Percentiles rank a stretch among this genome's conserved stretches.
Conservation (phyloP, 2,329 filamentous ascomycete species). For the Xylaria arbuscula region DNA sequence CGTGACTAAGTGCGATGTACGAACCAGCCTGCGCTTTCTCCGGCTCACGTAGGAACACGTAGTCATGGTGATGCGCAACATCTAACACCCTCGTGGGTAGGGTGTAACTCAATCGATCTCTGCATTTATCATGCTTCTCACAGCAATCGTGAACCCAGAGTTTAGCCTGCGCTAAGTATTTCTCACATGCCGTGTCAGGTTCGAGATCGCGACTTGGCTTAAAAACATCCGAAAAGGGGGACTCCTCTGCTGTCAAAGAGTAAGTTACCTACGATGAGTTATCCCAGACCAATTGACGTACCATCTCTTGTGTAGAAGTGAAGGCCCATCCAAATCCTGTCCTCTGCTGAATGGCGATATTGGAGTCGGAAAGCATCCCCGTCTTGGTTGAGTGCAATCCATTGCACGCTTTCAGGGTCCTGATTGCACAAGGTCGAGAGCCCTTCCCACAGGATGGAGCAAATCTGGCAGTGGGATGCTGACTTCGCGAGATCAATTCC, state of each 20-base stretch:
- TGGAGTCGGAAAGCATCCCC: constrained; percentile 35
- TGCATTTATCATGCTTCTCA: constrained; percentile 35
- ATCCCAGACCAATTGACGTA: constrained; percentile 6
- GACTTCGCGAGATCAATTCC: constrained; percentile 37
- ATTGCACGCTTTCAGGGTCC: constrained; percentile 27
- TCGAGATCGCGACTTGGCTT: constrained; percentile 34
- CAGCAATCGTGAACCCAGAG: constrained; percentile 35
- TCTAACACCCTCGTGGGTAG: constrained; percentile 40
- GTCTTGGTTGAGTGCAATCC: constrained; percentile 34
- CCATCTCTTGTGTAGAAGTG: constrained; percentile 39
- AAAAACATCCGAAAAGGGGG: constrained; percentile 35
- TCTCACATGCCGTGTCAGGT: constrained; percentile 28
- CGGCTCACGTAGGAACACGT: constrained; percentile 37
- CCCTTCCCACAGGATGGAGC: constrained; percentile 42
- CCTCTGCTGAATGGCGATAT: constrained; percentile 29
- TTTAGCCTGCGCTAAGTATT: constrained; percentile 37
- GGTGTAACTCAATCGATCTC: constrained; percentile 17
- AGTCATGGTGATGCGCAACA: constrained; percentile 32
- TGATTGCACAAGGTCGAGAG: constrained; percentile 30
- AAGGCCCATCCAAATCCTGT: constrained; percentile 35
- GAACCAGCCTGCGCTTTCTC: constrained; percentile 24
- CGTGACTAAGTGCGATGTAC: constrained; percentile 38
- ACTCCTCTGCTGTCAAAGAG: constrained; percentile 21
- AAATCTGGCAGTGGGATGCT: constrained; percentile 31
- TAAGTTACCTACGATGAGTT: constrained; percentile 16